These are phyloP conservation scores for Diaporthe citriasiana DNA, from an alignment of 2,329 filamentous ascomycete genomes.

Conservation along the genomic window DNA sequence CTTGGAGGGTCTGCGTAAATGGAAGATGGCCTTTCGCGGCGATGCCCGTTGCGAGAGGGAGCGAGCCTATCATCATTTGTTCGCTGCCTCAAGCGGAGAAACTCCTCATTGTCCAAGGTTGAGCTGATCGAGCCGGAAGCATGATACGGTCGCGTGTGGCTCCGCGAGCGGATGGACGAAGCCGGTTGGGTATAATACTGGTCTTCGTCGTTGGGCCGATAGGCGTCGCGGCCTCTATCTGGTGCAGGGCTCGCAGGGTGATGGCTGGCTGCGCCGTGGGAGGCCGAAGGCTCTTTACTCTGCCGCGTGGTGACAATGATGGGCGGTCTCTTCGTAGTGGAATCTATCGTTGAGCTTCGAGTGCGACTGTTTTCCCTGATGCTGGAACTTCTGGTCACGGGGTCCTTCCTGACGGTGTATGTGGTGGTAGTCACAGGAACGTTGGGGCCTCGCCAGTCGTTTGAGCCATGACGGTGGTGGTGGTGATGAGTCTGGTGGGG, in stretches of 20 bases:
- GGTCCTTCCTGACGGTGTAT: conserved; percentile 70
- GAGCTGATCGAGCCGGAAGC: conserved; percentile 58
- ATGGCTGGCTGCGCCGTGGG: conserved; percentile 55
- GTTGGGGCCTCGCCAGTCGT: conserved; percentile 49
- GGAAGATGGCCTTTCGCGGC: conserved; percentile 61
- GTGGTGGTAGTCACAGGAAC: conserved; percentile 65
- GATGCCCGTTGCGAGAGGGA: conserved; percentile 58
- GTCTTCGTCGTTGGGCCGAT: conserved; percentile 65
- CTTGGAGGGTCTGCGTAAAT: conserved; percentile 61
- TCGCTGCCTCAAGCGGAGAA: conserved; percentile 64
- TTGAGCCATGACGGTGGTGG: conserved; percentile 49
- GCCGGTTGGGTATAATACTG: conserved; percentile 71
- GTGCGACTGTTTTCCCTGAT: conserved; percentile 63
- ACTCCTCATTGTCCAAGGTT: conserved; percentile 66
- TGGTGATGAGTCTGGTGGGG: conserved; percentile 45
- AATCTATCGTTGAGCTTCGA: conserved; percentile 67
- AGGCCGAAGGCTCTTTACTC: conserved; percentile 56
- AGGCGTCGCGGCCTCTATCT: conserved; percentile 64
- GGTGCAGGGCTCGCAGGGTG: conserved; percentile 63
- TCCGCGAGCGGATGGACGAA: conserved; percentile 67
- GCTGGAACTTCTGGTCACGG: conserved; percentile 61
- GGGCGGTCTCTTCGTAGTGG: conserved; percentile 60
- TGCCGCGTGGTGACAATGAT: conserved; percentile 71
- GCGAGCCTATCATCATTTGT: conserved; percentile 59
- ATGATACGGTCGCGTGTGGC: conserved; percentile 51